A percentile compares a stretch with the other conserved stretches of the same genome.
phyloP scores from a whole-genome alignment of 495 filamentous ascomycete genomes.

The Neurospora pannonica region DNA sequence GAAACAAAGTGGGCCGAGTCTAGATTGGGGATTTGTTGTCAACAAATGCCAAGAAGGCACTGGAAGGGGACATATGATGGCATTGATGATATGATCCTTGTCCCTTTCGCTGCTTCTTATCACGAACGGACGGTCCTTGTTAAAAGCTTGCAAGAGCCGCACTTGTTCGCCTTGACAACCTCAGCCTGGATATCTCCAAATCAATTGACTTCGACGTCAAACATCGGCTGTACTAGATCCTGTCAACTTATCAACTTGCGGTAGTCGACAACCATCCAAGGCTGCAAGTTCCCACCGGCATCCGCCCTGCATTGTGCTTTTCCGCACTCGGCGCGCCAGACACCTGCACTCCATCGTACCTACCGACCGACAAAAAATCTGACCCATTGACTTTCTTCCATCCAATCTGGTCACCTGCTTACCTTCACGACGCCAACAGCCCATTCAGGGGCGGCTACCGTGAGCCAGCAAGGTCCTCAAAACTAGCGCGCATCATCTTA shows the following conservation, averaged over 20 bases:
- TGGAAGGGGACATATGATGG: background rate
- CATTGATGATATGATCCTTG: background rate
- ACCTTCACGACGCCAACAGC: background rate
- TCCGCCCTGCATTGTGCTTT: background rate
- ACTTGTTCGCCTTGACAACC: background rate
- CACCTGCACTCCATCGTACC: background rate
- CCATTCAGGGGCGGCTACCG: background rate
- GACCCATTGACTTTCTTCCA: background rate
- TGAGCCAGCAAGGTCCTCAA: background rate
- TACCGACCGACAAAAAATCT: background rate
- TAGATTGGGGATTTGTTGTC: background rate
- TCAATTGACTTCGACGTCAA: background rate
- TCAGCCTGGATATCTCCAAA: background rate
- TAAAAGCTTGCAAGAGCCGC: background rate
- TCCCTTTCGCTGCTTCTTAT: background rate
- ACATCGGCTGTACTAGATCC: background rate
- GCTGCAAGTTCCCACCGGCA: background rate
- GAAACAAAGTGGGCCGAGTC: background rate
- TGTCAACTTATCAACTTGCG: background rate
- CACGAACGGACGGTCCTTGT: background rate
- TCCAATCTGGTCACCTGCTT: background rate
- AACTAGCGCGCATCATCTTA: background rate
- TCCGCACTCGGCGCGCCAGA: background rate
- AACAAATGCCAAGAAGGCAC: background rate
- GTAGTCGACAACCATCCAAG: background rate